A percentile compares a stretch with the other conserved stretches of the same genome.
Conservation (phyloP, 2,329 filamentous ascomycete species). For the Hymenoscyphus occultus region DNA sequence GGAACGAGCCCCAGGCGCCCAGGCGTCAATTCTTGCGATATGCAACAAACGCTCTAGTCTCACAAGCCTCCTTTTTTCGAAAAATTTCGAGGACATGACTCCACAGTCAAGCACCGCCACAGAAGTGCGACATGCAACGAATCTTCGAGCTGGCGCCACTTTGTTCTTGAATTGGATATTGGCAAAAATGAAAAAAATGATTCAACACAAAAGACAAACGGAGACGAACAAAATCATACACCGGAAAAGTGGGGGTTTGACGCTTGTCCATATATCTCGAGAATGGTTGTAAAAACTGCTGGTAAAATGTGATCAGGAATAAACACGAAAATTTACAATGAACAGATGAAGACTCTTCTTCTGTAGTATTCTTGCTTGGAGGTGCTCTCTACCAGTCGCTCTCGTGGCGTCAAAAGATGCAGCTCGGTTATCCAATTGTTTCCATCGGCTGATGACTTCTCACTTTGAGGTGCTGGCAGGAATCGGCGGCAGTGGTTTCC, state of each 20-base stretch:
- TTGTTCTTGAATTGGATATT: neutral
- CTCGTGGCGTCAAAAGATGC: neutral
- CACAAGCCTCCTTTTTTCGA: neutral
- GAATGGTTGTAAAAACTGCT: neutral
- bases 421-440: neutral
- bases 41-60: neutral
- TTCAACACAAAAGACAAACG: neutral
- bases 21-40: neutral
- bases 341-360: neutral
- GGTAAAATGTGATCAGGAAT: neutral
- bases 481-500: neutral
- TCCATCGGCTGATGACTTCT: neutral
- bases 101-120: conserved; percentile 4
- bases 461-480: neutral
- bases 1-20: neutral
- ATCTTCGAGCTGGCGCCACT: conserved; percentile 11
- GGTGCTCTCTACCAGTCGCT: neutral
- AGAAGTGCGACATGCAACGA: conserved; percentile 7
- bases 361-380: neutral
- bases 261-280: neutral
- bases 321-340: neutral
- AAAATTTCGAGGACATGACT: neutral
- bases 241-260: neutral
- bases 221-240: neutral
- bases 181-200: neutral